A percentile compares a stretch with the other conserved stretches of the same genome.
Evolutionary conservation across 2,329 filamentous ascomycete species (phyloP).

Genomic region (Fusarium vanettenii): DNA sequence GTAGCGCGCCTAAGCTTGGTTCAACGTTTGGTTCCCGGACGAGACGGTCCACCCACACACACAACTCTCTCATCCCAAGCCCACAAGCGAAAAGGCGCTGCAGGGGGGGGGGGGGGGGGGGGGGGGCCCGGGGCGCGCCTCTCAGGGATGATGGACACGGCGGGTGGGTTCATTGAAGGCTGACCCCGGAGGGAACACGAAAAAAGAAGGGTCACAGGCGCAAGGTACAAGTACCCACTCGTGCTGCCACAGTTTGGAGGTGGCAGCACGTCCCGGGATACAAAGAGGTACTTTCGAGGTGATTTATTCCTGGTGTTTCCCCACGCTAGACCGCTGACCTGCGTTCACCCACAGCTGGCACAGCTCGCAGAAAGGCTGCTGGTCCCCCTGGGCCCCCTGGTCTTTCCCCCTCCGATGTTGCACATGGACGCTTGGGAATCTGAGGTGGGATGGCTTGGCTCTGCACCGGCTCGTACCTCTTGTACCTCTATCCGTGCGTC

Average conservation of each 20-base stretch:
- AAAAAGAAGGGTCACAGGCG: constrained; percentile 10
- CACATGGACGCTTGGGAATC: constrained; percentile 40
- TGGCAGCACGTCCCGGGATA: constrained; percentile 18
- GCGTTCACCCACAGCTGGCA: constrained; percentile 12
- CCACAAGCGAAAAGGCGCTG: constrained; percentile 14
- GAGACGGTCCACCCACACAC: constrained; percentile 16
- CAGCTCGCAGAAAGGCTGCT: constrained; percentile 9
- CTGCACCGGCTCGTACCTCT: constrained; percentile 12
- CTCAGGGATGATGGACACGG: background rate
- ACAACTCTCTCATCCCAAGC: background rate
- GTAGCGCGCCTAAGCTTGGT: constrained; percentile 47
- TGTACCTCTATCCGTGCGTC: constrained; percentile 31
- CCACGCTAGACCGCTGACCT: constrained; percentile 26
- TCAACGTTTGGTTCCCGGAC: constrained; percentile 44
- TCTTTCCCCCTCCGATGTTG: constrained; percentile 29
- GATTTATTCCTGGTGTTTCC: constrained; percentile 34
- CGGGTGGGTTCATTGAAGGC: constrained; percentile 9
- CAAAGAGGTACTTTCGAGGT: constrained; percentile 24
- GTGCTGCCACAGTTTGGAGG: constrained; percentile 1
- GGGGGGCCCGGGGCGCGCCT: background rate
- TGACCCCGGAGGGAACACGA: constrained; percentile 11
- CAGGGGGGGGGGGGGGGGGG: constrained; percentile 21
- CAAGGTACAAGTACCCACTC: background rate
- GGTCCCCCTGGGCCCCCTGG: constrained; percentile 14
- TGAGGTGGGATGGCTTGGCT: constrained; percentile 27